Evolutionary conservation across 306 rosid species (phyloP).

Genomic region (Nissolia schottii): DNA sequence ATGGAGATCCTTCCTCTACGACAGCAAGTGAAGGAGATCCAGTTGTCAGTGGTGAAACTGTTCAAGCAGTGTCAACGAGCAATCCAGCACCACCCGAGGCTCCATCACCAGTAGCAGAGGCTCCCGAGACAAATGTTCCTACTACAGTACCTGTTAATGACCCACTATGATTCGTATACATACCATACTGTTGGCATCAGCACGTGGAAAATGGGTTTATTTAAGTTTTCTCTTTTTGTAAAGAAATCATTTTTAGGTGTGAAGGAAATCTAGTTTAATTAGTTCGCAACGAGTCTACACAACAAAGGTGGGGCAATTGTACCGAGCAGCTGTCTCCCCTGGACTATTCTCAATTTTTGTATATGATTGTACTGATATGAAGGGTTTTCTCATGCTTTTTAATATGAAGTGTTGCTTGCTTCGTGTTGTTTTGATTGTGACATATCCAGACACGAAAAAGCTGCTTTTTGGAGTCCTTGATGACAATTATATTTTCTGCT

Average conservation of each 20-base stretch:
- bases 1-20: slow-evolving; percentile 26
- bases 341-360: slow-evolving; percentile 8
- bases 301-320: slow-evolving; percentile 11
- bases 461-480: not conserved
- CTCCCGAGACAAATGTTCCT: slow-evolving; percentile 22
- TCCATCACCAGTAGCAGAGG: slow-evolving; percentile 38
- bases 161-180: slow-evolving; percentile 33
- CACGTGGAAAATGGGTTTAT: not conserved
- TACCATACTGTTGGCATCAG: not conserved
- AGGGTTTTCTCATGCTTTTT: not conserved
- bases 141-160: slow-evolving; percentile 31
- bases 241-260: slow-evolving; percentile 29
- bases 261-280: slow-evolving; percentile 17
- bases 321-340: slow-evolving; percentile 5
- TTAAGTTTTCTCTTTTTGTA: slow-evolving; percentile 22
- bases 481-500: not conserved
- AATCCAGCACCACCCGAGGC: slow-evolving; percentile 32
- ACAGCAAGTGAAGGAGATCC: slow-evolving; percentile 37
- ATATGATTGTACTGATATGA: not conserved
- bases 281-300: slow-evolving; percentile 24
- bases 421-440: slow-evolving; percentile 21
- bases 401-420: not conserved
- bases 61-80: slow-evolving; percentile 23
- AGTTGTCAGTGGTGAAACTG: slow-evolving; percentile 30
- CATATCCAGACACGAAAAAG: not conserved